Evolutionary conservation across 257 asterid genomes (phyloP), one percentile per base, ranked within the genome.

Genomic region (Prunella vulgaris): DNA sequence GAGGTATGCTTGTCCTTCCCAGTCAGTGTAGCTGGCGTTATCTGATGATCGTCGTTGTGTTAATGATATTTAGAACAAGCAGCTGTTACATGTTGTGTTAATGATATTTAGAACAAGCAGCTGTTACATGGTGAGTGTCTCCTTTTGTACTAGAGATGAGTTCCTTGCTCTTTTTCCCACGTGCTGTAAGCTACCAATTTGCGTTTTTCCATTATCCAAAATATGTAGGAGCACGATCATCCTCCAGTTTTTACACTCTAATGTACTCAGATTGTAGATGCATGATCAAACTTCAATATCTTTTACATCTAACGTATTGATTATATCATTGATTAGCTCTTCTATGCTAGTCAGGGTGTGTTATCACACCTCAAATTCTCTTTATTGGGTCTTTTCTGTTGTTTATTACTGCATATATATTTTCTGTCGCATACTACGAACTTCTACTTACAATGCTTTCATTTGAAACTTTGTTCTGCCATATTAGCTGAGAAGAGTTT

Each of bases 141-240:
- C 67, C 71, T 60, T 77, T 25, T 63, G 40, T 65, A 24, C 53
- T 74, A 49, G 57, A 32, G 40, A 73, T 24, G 72, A 67, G 74
- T n/a, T 48, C n/a, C n/a, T n/a, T 49, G 10, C 67, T 24, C 24
- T 42, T 52, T 7, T 37, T 68, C 68, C 73, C 77, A 24, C 68
- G 49, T 42, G 64, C 20, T 79, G 77, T 71, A 67, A 76, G 75
- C 59, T 73, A 70, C 59, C 67, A 56, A 58, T 57, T 18, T 24
- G 38, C 24, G 72, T 40, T 24, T 62, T 37, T 62, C 32, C 22
- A 2, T 38, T 62, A 63, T 53, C 25, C 10, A 44, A 44, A 73
- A 33, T 72, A 25, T 71, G 69, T 67, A 60, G 37, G 62, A 61
- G 15, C 38, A 17, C 35, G 68, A 18, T 38, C 13, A 51, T 64